Percentiles rank a stretch among this genome's conserved stretches.
Evolutionary conservation across 2,329 filamentous ascomycete species (phyloP).

Genomic region (Fusarium compactum): DNA sequence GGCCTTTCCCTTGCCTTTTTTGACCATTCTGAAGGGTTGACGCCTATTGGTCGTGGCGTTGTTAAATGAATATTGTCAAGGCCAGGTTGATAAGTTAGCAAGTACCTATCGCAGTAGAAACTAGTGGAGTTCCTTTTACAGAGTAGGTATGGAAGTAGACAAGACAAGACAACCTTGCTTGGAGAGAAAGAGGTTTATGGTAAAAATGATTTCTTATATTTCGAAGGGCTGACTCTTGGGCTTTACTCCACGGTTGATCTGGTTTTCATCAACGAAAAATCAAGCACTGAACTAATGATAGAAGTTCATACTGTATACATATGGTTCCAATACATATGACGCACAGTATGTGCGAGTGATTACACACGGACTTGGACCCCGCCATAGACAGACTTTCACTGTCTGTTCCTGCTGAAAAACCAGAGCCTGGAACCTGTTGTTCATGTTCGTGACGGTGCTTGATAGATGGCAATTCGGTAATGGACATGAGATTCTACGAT

Average conservation of each 20-base stretch:
- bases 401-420: background rate
- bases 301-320: background rate
- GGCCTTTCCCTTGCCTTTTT: slow-evolving; percentile 66
- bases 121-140: slow-evolving; percentile 34
- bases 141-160: background rate
- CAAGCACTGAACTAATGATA: background rate
- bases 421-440: background rate
- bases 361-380: background rate
- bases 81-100: background rate
- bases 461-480: background rate
- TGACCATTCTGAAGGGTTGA: slow-evolving; percentile 56
- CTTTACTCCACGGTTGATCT: background rate
- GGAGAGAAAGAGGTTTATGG: background rate
- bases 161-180: background rate
- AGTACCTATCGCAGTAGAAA: slow-evolving; percentile 7
- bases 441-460: background rate
- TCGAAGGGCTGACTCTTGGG: background rate
- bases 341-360: background rate
- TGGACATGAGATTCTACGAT: background rate
- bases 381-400: background rate
- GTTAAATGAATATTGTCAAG: slow-evolving; percentile 23
- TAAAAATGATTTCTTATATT: background rate
- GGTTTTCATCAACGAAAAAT: background rate
- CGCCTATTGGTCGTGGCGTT: slow-evolving; percentile 12
- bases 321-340: rapidly evolving